A percentile compares a stretch with the other conserved stretches of the same genome.
phyloP scores from a whole-genome alignment of 2,329 filamentous ascomycete genomes.

The Xylaria sp. region DNA sequence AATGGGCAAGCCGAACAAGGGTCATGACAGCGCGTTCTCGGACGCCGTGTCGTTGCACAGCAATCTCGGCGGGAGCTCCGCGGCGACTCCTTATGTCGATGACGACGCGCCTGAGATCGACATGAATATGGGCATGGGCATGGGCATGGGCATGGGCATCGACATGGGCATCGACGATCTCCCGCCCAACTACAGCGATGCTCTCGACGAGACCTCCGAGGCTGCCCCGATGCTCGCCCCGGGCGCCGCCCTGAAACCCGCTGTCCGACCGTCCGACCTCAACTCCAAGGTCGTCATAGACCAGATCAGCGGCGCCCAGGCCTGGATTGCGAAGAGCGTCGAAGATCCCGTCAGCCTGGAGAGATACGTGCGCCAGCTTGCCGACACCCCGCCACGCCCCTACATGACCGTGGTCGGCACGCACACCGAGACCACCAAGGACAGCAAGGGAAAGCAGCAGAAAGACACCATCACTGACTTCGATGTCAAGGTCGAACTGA shows the following conservation, averaged over 20 bases:
- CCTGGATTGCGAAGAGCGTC: conserved; percentile 59
- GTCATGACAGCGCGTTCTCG: conserved; percentile 26
- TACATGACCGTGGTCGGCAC: conserved; percentile 64
- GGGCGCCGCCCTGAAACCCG: conserved; percentile 11
- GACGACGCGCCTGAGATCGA: conserved; percentile 46
- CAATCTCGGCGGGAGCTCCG: conserved; percentile 44
- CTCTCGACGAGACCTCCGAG: conserved; percentile 37
- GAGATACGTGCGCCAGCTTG: conserved; percentile 57
- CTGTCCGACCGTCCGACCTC: conserved; percentile 32
- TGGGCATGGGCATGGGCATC: conserved; percentile 13
- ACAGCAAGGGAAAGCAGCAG: conserved; percentile 60
- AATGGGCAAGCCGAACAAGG: conserved; percentile 47
- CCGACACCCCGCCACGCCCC: conserved; percentile 63
- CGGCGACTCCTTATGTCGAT: conserved; percentile 31
- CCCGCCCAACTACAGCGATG: conserved; percentile 48
- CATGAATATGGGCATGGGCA: no score
- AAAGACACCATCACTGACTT: conserved; percentile 66
- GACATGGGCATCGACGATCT: conserved; percentile 43
- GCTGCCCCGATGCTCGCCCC: conserved; percentile 40
- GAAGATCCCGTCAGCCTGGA: conserved; percentile 60
- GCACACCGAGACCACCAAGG: conserved; percentile 59
- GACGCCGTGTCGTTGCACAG: conserved; percentile 48
- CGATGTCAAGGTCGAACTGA: conserved; percentile 68
- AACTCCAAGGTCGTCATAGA: conserved; percentile 45
- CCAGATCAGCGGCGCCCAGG: conserved; percentile 51